Evolutionary conservation across 441 rosid genomes (phyloP).

Genomic region (Heliophila coronopifolia): DNA sequence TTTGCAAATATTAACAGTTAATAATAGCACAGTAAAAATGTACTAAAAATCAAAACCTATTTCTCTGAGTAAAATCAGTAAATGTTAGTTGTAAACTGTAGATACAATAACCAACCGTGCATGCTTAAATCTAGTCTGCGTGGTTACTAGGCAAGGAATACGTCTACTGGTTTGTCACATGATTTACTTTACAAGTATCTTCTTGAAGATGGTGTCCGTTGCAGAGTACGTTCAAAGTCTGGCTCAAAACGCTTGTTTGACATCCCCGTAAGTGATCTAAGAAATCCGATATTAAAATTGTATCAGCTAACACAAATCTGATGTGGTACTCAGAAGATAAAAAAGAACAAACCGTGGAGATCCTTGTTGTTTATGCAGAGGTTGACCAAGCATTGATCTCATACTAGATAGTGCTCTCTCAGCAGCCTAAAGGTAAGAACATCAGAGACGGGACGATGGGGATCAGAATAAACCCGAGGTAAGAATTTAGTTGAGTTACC

Average conservation of each 20-base stretch:
- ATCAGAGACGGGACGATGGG: conserved; percentile 15
- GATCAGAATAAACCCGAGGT: conserved; percentile 1
- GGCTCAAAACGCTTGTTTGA: conserved; percentile 68
- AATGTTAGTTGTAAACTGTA: conserved; percentile 13
- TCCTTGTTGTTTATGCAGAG: conserved; percentile 57
- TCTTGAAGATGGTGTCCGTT: conserved; percentile 68
- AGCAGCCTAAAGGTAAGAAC: conserved; percentile 57
- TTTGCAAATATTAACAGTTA: background rate
- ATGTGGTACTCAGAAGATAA: background rate
- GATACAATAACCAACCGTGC: conserved; percentile 3
- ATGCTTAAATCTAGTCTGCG: conserved; percentile 9
- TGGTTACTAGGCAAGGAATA: conserved; percentile 8
- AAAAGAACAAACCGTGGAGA: conserved; percentile 66
- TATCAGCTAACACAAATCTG: background rate
- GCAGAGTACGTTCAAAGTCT: conserved; percentile 56
- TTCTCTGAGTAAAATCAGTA: background rate
- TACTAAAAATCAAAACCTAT: conserved; percentile 10
- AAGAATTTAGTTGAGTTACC: conserved; percentile 34
- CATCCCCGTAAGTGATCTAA: conserved; percentile 61
- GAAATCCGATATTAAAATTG: background rate
- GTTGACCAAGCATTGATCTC: conserved; percentile 60
- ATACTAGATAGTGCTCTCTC: conserved; percentile 78
- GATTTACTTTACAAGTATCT: conserved; percentile 42
- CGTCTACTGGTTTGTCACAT: background rate
- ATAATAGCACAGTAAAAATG: background rate